These are phyloP conservation scores for Suhomyces bokatorum DNA, from an alignment of 1,139 yeast genomes.

Conservation along the genomic window DNA sequence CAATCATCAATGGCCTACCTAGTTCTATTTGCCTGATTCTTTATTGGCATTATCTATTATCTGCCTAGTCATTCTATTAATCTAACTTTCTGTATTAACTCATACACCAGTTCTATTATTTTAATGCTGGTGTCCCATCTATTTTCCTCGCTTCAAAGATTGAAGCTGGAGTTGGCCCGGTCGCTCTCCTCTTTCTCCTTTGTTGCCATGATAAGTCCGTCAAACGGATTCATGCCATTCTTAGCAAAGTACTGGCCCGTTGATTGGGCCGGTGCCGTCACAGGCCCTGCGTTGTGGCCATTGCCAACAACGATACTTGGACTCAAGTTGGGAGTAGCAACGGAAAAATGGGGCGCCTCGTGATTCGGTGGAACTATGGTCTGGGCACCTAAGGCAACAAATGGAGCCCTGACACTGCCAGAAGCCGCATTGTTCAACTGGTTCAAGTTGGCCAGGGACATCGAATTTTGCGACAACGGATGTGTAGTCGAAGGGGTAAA, in stretches of 20 bases:
- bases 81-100: too few species aligned
- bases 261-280: slow-evolving; percentile 40
- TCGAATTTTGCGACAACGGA: slow-evolving; percentile 25
- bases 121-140: neutral
- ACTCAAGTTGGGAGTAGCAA: slow-evolving; percentile 9
- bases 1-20: too few species aligned
- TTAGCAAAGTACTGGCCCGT: slow-evolving; percentile 39
- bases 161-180: slow-evolving; percentile 12
- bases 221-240: slow-evolving; percentile 45
- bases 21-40: too few species aligned
- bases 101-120: neutral
- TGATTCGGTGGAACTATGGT: slow-evolving; percentile 3
- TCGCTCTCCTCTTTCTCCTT: slow-evolving; percentile 15
- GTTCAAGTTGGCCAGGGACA: slow-evolving; percentile 23
- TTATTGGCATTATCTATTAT: too few species aligned
- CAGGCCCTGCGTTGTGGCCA: slow-evolving; percentile 17
- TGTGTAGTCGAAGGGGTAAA: slow-evolving; percentile 37
- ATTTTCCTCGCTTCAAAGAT: slow-evolving; percentile 2
- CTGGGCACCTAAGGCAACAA: slow-evolving; percentile 15
- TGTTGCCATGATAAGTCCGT: slow-evolving; percentile 39
- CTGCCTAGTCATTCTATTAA: too few species aligned
- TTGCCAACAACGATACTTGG: slow-evolving; percentile 5
- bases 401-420: slow-evolving; percentile 28
- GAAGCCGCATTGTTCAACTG: slow-evolving; percentile 14
- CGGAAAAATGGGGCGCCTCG: slow-evolving; percentile 6